Evolutionary conservation across 148 eudicot species (phyloP).

Genomic region (Polygonum aviculare): DNA sequence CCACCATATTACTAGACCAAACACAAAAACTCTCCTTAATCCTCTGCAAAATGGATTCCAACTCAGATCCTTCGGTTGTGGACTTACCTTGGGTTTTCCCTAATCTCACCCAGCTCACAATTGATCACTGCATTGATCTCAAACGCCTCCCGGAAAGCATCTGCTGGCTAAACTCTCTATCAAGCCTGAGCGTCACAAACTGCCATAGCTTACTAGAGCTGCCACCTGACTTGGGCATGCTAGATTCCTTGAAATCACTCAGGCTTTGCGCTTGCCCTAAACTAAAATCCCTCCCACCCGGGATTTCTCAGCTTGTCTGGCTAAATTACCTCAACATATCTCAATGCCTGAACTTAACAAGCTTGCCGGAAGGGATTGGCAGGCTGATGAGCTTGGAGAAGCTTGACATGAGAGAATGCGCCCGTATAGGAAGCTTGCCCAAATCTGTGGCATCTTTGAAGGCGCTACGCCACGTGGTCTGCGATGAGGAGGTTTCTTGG

Average conservation of each 20-base stretch:
- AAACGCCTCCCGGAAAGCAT: constrained; percentile 41
- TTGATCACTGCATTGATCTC: constrained; percentile 75
- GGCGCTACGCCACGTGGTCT: constrained; percentile 42
- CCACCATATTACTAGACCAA: constrained; percentile 35
- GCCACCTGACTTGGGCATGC: constrained; percentile 47
- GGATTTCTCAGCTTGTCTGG: constrained; percentile 37
- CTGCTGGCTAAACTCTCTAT: constrained; percentile 37
- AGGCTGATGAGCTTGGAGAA: constrained; percentile 44
- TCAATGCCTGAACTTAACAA: constrained; percentile 46
- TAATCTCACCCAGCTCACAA: constrained; percentile 52
- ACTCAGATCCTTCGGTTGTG: constrained; percentile 26
- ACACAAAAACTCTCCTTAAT: constrained; percentile 47
- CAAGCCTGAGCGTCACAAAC: constrained; percentile 60
- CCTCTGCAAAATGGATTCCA: constrained; percentile 46
- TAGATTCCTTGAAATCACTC: constrained; percentile 38
- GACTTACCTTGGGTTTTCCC: constrained; percentile 61
- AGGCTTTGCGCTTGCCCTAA: constrained; percentile 65
- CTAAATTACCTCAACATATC: constrained; percentile 64
- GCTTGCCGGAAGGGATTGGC: constrained; percentile 53
- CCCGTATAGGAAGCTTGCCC: constrained; percentile 38
- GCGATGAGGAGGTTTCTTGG: constrained; percentile 68
- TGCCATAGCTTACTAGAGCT: constrained; percentile 57
- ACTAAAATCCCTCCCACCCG: constrained; percentile 42
- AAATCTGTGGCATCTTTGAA: constrained; percentile 18
- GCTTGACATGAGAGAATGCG: constrained; percentile 77